Percentiles rank a stretch among this genome's conserved stretches.
These are phyloP conservation scores for Diaporthe ilicicola DNA, from an alignment of 2,329 filamentous ascomycete genomes.

Conservation along the genomic window DNA sequence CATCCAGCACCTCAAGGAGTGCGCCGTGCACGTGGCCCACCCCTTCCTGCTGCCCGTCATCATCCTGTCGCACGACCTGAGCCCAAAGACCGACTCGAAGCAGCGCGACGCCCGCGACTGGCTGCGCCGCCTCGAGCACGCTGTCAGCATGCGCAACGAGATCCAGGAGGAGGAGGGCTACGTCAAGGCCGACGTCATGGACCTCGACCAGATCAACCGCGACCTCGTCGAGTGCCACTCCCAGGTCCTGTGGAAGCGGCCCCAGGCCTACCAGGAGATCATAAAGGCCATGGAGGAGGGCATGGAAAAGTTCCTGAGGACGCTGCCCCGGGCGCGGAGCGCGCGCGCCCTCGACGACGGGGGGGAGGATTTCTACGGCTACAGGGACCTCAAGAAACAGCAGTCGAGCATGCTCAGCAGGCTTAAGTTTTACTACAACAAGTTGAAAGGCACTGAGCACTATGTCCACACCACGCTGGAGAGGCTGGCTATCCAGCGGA, in stretches of 20 bases:
- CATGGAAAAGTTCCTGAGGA: slow-evolving; percentile 53
- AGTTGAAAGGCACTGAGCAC: slow-evolving; percentile 68
- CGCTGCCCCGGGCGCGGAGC: slow-evolving; percentile 36
- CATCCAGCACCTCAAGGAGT: slow-evolving; percentile 59
- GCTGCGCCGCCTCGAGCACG: slow-evolving; percentile 68
- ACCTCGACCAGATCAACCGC: slow-evolving; percentile 67
- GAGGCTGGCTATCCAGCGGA: slow-evolving; percentile 67
- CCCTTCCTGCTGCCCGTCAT: slow-evolving; percentile 67
- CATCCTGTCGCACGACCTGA: slow-evolving; percentile 66
- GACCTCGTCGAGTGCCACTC: slow-evolving; percentile 71
- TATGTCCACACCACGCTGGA: slow-evolving; percentile 70
- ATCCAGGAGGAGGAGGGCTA: slow-evolving; percentile 65
- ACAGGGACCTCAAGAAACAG: slow-evolving; percentile 50
- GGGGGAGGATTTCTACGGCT: slow-evolving; percentile 34
- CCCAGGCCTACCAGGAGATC: slow-evolving; percentile 67
- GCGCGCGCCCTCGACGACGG: slow-evolving; percentile 31
- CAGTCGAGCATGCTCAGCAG: slow-evolving; percentile 62
- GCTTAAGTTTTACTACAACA: slow-evolving; percentile 68
- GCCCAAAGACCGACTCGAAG: slow-evolving; percentile 64
- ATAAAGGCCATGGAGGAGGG: slow-evolving; percentile 57
- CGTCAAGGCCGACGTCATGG: slow-evolving; percentile 58
- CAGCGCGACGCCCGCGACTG: slow-evolving; percentile 71
- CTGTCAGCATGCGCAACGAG: slow-evolving; percentile 68
- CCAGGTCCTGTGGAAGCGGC: slow-evolving; percentile 69
- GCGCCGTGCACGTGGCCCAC: slow-evolving; percentile 60